Evolutionary conservation across 2,329 filamentous ascomycete species (phyloP).

Genomic region (Fusarium sp.): DNA sequence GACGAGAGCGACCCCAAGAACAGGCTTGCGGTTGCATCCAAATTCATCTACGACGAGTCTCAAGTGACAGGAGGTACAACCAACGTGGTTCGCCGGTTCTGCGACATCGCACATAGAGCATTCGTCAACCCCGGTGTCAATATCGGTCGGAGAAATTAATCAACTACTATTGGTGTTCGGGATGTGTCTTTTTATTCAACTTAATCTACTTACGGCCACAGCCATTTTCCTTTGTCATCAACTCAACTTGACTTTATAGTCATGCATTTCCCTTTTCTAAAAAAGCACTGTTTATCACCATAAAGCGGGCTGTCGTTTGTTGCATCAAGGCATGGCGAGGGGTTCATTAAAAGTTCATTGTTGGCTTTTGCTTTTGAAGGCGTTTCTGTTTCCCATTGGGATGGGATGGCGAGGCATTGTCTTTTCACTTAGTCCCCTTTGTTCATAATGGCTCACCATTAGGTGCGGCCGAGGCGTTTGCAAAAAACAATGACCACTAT

Average conservation of each 20-base stretch:
- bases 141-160: constrained; percentile 50
- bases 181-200: neutral
- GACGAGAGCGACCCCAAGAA: constrained; percentile 76
- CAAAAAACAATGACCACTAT: constrained; percentile 38
- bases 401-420: constrained; percentile 39
- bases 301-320: constrained; percentile 37
- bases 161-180: neutral
- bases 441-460: constrained; percentile 37
- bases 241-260: constrained; percentile 12
- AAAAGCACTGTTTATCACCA: constrained; percentile 36
- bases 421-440: constrained; percentile 35
- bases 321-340: constrained; percentile 50
- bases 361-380: constrained; percentile 39
- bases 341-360: constrained; percentile 46
- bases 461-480: constrained; percentile 41
- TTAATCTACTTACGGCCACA: constrained; percentile 2
- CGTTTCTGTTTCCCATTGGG: constrained; percentile 39
- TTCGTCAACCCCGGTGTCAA: constrained; percentile 67
- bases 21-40: constrained; percentile 75
- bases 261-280: constrained; percentile 29
- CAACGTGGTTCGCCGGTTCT: constrained; percentile 77
- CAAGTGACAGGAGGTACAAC: constrained; percentile 75
- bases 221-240: constrained; percentile 40
- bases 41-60: constrained; percentile 75
- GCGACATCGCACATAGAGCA: constrained; percentile 73